Evolutionary conservation across 805 yeast genomes (phyloP).

Genomic region (Suhomyces sp.): DNA sequence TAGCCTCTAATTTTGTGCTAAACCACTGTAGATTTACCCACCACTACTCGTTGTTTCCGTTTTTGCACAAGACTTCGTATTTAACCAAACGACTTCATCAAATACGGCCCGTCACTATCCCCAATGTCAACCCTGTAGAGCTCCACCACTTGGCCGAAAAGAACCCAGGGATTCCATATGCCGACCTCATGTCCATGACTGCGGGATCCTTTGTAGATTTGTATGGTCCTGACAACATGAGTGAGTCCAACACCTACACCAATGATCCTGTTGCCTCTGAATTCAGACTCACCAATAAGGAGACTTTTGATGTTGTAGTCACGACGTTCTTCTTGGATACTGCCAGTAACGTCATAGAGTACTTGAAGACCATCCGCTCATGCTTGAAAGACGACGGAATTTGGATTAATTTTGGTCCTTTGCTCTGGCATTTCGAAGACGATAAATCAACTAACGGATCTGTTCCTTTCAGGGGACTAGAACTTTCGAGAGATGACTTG

Average conservation of each 20-base stretch:
- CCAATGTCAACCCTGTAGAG: slow-evolving; percentile 48
- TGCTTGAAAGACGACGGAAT: slow-evolving; percentile 44
- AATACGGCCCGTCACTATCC: slow-evolving; percentile 49
- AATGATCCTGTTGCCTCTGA: slow-evolving; percentile 36
- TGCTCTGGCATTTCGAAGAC: slow-evolving; percentile 70
- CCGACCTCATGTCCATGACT: slow-evolving; percentile 62
- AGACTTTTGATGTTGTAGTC: slow-evolving; percentile 43
- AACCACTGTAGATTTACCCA: slow-evolving; percentile 44
- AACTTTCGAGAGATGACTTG: slow-evolving; percentile 56
- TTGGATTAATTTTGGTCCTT: slow-evolving; percentile 69
- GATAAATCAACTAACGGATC: slow-evolving; percentile 32
- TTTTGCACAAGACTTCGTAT: slow-evolving; percentile 51
- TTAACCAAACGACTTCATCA: slow-evolving; percentile 45
- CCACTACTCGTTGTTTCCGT: slow-evolving; percentile 49
- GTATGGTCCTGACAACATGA: slow-evolving; percentile 50
- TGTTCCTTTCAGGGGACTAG: slow-evolving; percentile 52
- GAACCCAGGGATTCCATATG: slow-evolving; percentile 41
- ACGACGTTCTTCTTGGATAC: slow-evolving; percentile 68
- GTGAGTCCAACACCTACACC: slow-evolving; percentile 33
- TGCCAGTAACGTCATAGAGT: slow-evolving; percentile 57
- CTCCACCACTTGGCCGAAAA: slow-evolving; percentile 26
- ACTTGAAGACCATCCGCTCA: slow-evolving; percentile 47
- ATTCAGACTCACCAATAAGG: slow-evolving; percentile 41
- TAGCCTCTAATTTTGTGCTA: slow-evolving; percentile 52
- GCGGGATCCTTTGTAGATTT: slow-evolving; percentile 72